Conservation (phyloP, 495 filamentous ascomycete species). For the Rhypophila decipiens region DNA sequence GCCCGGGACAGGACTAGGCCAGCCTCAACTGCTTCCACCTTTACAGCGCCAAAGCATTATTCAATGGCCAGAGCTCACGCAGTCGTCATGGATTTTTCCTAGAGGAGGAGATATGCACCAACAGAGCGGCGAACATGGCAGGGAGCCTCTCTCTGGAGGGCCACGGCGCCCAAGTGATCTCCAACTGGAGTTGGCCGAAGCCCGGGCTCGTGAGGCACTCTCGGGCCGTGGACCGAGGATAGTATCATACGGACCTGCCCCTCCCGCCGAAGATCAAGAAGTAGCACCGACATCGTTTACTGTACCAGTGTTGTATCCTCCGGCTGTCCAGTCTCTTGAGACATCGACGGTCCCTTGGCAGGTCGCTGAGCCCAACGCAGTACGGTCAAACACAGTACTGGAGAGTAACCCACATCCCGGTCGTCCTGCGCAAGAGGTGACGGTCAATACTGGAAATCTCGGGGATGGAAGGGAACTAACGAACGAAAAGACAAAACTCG, state of each 20-base stretch:
- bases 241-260: constrained; percentile 15
- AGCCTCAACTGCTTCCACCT: too few relatives aligned
- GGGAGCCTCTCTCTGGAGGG: background rate
- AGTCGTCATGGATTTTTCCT: background rate
- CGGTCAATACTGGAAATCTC: too few relatives aligned
- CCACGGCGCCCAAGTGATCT: constrained; percentile 7
- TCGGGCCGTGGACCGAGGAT: background rate
- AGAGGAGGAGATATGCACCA: background rate
- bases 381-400: too few relatives aligned
- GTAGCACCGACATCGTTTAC: too few relatives aligned
- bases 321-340: too few relatives aligned
- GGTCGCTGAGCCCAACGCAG: too few relatives aligned
- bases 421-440: too few relatives aligned
- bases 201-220: constrained; percentile 11
- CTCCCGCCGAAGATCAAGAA: too few relatives aligned
- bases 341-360: too few relatives aligned
- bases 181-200: constrained; percentile 15
- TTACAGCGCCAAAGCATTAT: background rate
- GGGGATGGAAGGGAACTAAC: background rate
- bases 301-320: too few relatives aligned
- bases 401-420: too few relatives aligned
- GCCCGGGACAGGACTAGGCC: too few relatives aligned
- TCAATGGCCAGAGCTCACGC: background rate
- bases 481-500: background rate
- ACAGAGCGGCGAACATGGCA: background rate